Evolutionary conservation across 169 alveolate genomes (phyloP).

Genomic region (Plasmodium sp.): DNA sequence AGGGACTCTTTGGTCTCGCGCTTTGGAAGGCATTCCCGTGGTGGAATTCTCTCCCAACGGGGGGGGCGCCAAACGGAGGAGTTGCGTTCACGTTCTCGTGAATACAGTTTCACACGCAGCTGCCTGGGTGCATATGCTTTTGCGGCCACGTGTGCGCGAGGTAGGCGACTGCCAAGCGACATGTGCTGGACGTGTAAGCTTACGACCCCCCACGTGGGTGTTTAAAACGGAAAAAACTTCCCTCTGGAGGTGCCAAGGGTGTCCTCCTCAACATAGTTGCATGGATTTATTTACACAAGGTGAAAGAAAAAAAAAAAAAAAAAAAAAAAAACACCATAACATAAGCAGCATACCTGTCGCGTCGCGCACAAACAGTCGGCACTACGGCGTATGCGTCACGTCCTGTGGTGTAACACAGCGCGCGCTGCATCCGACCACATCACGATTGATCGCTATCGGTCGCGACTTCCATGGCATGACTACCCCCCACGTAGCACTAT

Average conservation of each 20-base stretch:
- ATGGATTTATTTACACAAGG: not conserved
- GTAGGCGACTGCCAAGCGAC: not conserved
- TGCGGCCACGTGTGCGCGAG: not conserved
- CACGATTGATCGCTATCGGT: not conserved
- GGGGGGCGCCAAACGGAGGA: not conserved
- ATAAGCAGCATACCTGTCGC: not conserved
- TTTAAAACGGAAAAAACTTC: not conserved
- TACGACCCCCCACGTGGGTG: not conserved
- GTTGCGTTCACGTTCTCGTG: not conserved
- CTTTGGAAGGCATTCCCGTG: not conserved
- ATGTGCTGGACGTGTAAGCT: not conserved
- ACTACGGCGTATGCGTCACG: not conserved
- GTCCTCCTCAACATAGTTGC: conserved; percentile 3
- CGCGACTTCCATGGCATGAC: not conserved
- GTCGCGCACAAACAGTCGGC: not conserved
- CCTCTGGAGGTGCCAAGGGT: not conserved
- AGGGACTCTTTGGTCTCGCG: not conserved
- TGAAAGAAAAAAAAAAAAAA: conserved; percentile 19
- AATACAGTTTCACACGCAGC: not conserved
- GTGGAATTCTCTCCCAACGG: not conserved
- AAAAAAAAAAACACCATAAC: not conserved
- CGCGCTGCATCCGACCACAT: not conserved
- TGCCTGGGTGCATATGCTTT: not conserved
- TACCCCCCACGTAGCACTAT: not conserved
- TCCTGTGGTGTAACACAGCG: not conserved